These are phyloP conservation scores for Hypomyces rosellus DNA, from an alignment of 2,329 filamentous ascomycete genomes.

Conservation along the genomic window DNA sequence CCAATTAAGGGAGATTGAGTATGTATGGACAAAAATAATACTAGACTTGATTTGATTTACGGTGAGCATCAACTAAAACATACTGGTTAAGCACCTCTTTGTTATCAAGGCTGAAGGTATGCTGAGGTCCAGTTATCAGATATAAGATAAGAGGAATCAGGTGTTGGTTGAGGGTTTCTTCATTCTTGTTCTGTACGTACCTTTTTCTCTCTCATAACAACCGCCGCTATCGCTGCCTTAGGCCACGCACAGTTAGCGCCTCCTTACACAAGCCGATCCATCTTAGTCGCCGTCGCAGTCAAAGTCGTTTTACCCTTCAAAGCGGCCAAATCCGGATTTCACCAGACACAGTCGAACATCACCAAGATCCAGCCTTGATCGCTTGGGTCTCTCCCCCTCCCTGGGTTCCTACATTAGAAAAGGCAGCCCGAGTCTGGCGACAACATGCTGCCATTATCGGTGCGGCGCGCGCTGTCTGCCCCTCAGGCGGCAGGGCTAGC, in stretches of 20 bases:
- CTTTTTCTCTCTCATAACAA: too few species aligned
- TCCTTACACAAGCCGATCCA: constrained; percentile 5
- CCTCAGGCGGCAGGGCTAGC: constrained; percentile 38
- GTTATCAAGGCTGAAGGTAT: too few species aligned
- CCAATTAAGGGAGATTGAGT: constrained; percentile 8
- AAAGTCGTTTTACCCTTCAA: constrained; percentile 29
- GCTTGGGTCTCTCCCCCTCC: constrained; percentile 15
- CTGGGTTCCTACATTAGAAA: background rate
- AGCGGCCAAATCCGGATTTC: constrained; percentile 32
- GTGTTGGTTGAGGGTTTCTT: too few species aligned
- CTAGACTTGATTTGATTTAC: too few species aligned
- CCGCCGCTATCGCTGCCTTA: constrained; percentile 27
- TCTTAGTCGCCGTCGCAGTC: constrained; percentile 11
- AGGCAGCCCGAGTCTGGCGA: constrained; percentile 18
- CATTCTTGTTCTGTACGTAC: too few species aligned
- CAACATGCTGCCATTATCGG: constrained; percentile 49
- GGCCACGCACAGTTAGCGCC: constrained; percentile 20
- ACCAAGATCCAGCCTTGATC: constrained; percentile 26
- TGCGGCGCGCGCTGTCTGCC: constrained; percentile 47
- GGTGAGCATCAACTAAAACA: too few species aligned
- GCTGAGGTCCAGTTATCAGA: too few species aligned
- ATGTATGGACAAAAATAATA: too few species aligned
- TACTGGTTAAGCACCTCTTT: too few species aligned
- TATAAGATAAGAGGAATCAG: too few species aligned
- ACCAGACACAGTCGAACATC: constrained; percentile 26